phyloP scores from a whole-genome alignment of 208 protist species.

The Trypanosomatidae sp. region DNA sequence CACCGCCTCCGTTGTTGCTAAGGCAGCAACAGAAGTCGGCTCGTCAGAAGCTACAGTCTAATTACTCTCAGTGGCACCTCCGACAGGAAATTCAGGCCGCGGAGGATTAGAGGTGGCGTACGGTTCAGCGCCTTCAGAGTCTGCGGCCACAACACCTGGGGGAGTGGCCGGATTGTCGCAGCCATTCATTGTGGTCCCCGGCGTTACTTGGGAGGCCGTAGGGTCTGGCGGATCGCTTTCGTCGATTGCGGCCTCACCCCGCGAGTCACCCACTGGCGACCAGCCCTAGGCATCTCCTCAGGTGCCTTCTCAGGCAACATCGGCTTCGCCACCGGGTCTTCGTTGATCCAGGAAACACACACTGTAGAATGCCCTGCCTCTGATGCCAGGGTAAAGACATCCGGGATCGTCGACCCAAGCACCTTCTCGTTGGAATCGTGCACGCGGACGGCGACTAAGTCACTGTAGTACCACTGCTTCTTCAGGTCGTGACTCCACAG shows the following conservation, averaged over 20 bases:
- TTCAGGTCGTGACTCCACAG: slow-evolving; percentile 38
- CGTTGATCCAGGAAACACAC: slow-evolving; percentile 45
- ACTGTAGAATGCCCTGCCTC: slow-evolving; percentile 12
- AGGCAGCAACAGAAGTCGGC: neutral
- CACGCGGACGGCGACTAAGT: slow-evolving; percentile 47
- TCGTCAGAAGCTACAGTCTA: neutral
- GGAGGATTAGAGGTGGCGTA: neutral
- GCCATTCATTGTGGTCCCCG: neutral
- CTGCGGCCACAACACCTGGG: neutral
- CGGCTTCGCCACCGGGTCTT: slow-evolving; percentile 16
- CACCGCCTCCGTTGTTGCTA: slow-evolving; percentile 1
- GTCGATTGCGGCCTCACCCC: neutral
- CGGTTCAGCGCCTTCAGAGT: neutral
- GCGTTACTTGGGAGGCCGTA: neutral
- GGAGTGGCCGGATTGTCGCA: neutral
- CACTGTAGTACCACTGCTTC: slow-evolving; percentile 41
- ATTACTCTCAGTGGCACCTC: neutral
- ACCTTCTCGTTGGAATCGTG: slow-evolving; percentile 25
- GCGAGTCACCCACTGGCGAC: neutral
- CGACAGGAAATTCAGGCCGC: neutral
- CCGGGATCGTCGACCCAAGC: slow-evolving; percentile 56
- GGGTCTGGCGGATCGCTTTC: neutral
- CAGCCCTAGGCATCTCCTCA: neutral
- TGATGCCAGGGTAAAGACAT: slow-evolving; percentile 12
- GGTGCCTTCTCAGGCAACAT: neutral